A percentile compares a stretch with the other conserved stretches of the same genome.
Evolutionary conservation across 108 stramenopile genomes (phyloP).

Genomic region (Skeletonema marinoi): DNA sequence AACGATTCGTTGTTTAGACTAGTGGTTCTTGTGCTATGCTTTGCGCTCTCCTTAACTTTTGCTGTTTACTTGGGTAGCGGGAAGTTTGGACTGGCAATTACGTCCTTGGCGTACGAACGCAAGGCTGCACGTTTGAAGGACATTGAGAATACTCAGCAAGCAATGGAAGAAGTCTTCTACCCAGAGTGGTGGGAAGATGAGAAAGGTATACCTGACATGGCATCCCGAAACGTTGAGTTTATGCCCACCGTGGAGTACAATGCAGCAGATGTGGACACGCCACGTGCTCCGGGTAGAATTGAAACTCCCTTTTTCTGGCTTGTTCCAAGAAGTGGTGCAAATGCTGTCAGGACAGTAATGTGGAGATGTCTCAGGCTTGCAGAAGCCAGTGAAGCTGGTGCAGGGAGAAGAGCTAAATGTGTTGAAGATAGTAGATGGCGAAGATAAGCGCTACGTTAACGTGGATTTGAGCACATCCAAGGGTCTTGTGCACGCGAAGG

Average conservation of each 20-base stretch:
- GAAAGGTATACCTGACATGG: constrained; percentile 25
- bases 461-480: constrained; percentile 36
- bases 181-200: constrained; percentile 42
- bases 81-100: constrained; percentile 17
- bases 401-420: constrained; percentile 20
- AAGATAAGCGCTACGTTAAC: constrained; percentile 32
- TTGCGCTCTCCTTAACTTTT: constrained; percentile 24
- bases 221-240: constrained; percentile 19
- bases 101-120: constrained; percentile 25
- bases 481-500: constrained; percentile 34
- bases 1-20: constrained; percentile 29
- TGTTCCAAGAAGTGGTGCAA: constrained; percentile 33
- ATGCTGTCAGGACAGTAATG: constrained; percentile 33
- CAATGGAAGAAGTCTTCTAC: constrained; percentile 25
- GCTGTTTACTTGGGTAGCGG: constrained; percentile 26
- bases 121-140: constrained; percentile 9
- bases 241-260: constrained; percentile 17
- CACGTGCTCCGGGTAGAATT: constrained; percentile 23
- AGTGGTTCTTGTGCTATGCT: constrained; percentile 29
- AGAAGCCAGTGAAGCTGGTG: constrained; percentile 39
- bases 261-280: constrained; percentile 27
- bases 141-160: neutral
- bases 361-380: constrained; percentile 15
- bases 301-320: constrained; percentile 46
- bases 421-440: constrained; percentile 26